Conservation (phyloP, 768 basidiomycete genomes). For the Pilatotrama ljubarskyi region DNA sequence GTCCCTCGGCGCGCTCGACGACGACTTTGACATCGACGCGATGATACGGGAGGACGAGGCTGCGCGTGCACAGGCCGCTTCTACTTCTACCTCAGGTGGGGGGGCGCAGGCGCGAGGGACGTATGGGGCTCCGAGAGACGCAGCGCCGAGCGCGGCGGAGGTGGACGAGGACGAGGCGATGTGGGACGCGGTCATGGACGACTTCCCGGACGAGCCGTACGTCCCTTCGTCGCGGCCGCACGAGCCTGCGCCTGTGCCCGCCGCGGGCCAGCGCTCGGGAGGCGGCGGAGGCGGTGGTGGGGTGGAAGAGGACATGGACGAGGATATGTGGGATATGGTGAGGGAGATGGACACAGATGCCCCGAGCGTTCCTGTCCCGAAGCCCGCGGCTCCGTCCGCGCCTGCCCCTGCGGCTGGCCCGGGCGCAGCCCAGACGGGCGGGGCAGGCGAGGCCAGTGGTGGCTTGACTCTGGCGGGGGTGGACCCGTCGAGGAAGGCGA, state of each 20-base stretch:
- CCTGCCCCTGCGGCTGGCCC: background rate
- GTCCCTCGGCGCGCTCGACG: conserved; percentile 25
- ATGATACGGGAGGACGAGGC: conserved; percentile 48
- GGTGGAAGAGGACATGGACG: conserved; percentile 45
- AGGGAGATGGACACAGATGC: conserved; percentile 48
- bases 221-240: background rate
- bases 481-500: conserved; percentile 20
- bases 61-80: conserved; percentile 7
- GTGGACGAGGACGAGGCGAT: conserved; percentile 25
- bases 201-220: conserved; percentile 17
- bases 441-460: background rate
- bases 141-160: background rate
- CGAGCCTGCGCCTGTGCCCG: conserved; percentile 8
- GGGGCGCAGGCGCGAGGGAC: background rate
- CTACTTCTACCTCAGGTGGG: background rate
- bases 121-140: background rate
- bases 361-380: background rate
- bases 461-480: conserved; percentile 3
- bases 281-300: background rate
- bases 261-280: conserved; percentile 18
- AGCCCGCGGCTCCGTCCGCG: conserved; percentile 1
- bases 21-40: conserved; percentile 53
- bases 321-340: conserved; percentile 74
- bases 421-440: background rate
- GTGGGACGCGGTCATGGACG: conserved; percentile 28